Evolutionary conservation across 768 basidiomycete genomes (phyloP), one percentile per base, ranked within the genome.

Genomic region (Pulveroboletus sp.): DNA sequence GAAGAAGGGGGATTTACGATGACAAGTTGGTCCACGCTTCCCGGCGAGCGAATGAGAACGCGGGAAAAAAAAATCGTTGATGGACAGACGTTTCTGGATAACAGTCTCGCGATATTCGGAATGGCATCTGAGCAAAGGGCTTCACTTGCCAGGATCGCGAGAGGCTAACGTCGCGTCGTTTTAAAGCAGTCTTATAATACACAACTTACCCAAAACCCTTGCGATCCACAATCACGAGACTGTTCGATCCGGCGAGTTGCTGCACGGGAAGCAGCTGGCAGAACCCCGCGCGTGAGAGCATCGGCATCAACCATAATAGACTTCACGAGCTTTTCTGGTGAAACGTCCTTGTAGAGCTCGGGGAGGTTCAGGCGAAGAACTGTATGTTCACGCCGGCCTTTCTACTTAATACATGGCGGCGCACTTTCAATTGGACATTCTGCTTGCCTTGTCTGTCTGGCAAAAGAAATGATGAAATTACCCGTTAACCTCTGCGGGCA

Each of bases 121-220:
- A 85, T 7, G 82, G 79, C 43, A 65, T 69, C 42, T 79, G 73
- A 20, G 76, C 76, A n/a, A 88, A 71, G 37, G 74, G 69, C 62
- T 83, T 86, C 72, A 86, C 81, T 58, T 86, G 80, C 86, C 86
- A 89, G 59, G 88, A 89, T 56, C 86, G 80, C 32, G 72, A 66
- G 39, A 87, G 63, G 13, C 85, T 87, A 37, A 35, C 7, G n/a
- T 31, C 19, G 32, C 29, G 42, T 52, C 45, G 38, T 34, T 14
- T 9, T 27, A 20, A 27, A 27, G 32, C 13, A 17, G 20, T 45
- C 29, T 17, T 45, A 43, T 1, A 5, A 31, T 22, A 38, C 16
- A 38, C 17, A 20, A 67, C 75, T 32, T 63, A 82, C 85, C 84
- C 76, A 64, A 89, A 86, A 10, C 77, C 85, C 62, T 83, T 78